Evolutionary conservation across 2,329 filamentous ascomycete genomes (phyloP), one percentile per base, ranked within the genome.

Genomic region (Metarhizium guizhouense): DNA sequence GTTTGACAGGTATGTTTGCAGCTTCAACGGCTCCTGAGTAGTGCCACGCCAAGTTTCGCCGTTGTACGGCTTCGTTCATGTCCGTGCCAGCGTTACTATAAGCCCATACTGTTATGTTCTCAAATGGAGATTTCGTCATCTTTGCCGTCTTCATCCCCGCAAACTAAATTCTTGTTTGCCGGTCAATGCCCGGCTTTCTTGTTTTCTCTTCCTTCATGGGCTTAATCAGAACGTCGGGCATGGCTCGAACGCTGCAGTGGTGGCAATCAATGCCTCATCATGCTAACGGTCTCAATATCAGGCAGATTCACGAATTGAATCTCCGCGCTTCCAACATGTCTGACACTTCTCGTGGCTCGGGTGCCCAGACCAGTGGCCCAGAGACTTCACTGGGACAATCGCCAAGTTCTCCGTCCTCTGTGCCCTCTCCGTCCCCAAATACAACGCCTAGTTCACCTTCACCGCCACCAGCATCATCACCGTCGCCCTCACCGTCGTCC

Each of bases 241-340:
- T 47, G 45, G 52, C 32, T 49, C 38, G 51, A 14, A 16, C 29
- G 30, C 14, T 38, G 42, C 38, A 20, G 11, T 40, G 51, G 18
- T 20, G 51, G 32, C 51, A 18, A 45, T 40, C 50, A 38, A 47
- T 11, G 16, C 4, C 13, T 3, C 43, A 54, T 20, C 6, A 16
- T 63, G 63, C 71, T 74, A 65, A 74, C 65, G 70, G 67, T 64
- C 58, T 66, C 58, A 51, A 60, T 54, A 55, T 54, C 56, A 72
- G 68, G 57, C 68, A 66, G 55, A 50, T 63, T 34, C 36, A 18
- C 36, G 42, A 48, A 8, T 49, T 38, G 38, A 38, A 45, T 43
- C 30, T 30, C 29, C 53, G 51, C 40, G 45, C 50, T 29, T 43
- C 29, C 53, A 54, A 52, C 56, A 57, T 57, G 56, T 47, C 56